Conservation (phyloP, 106 monocot genomes). For the Dendrobium officinale region DNA sequence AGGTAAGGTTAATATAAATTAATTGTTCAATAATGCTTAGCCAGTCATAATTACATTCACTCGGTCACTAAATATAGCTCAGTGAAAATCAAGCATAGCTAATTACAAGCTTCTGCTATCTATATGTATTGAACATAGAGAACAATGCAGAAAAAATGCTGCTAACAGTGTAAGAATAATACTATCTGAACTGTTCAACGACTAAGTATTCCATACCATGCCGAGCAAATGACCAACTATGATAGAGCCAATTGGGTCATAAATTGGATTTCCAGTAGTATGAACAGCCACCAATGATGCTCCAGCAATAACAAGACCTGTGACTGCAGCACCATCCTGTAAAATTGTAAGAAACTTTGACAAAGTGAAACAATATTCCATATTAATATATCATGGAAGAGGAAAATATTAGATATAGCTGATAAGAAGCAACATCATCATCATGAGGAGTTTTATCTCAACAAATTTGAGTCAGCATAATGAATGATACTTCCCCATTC, state of each 20-base stretch:
- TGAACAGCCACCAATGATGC: conserved; percentile 89
- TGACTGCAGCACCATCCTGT: conserved; percentile 98
- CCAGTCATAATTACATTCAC: not conserved
- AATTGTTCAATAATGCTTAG: not conserved
- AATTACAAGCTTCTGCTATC: not conserved
- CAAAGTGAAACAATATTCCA: not conserved
- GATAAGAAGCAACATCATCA: not conserved
- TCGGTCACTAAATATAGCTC: not conserved
- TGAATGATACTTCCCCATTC: not conserved
- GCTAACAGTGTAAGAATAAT: not conserved
- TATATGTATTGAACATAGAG: not conserved
- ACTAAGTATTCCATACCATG: conserved; percentile 44
- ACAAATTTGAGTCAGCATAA: not conserved
- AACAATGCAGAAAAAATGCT: not conserved
- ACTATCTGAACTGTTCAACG: not conserved
- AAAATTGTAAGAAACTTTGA: conserved; percentile 6
- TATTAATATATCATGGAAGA: not conserved
- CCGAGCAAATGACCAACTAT: conserved; percentile 93
- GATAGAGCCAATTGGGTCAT: conserved; percentile 97
- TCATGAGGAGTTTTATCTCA: not conserved
- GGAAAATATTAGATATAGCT: not conserved
- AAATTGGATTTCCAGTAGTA: conserved; percentile 92
- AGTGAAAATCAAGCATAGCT: not conserved
- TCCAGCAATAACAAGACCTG: conserved; percentile 88
- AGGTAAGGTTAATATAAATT: not conserved